Conservation (phyloP, 768 basidiomycete genomes). For the Mrakia blollopis region DNA sequence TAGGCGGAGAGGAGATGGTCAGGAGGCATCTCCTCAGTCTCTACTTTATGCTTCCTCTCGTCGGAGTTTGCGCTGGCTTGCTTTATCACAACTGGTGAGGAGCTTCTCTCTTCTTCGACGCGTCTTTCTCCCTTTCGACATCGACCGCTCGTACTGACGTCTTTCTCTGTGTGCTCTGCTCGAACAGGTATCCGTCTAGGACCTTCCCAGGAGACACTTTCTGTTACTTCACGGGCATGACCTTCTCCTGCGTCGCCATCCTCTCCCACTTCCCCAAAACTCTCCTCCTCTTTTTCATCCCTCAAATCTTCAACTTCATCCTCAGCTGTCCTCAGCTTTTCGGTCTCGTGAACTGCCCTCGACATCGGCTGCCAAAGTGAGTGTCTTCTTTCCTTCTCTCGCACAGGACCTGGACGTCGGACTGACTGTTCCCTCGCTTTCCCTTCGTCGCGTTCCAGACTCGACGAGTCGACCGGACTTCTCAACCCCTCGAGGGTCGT, state of each 20-base stretch:
- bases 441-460: slow-evolving; percentile 49
- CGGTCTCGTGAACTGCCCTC: slow-evolving; percentile 84
- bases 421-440: background rate
- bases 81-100: slow-evolving; percentile 92
- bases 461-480: slow-evolving; percentile 67
- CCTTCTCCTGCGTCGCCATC: slow-evolving; percentile 94
- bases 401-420: background rate
- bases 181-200: slow-evolving; percentile 82
- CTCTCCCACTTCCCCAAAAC: slow-evolving; percentile 98
- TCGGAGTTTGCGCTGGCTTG: slow-evolving; percentile 83
- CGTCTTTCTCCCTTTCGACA: background rate
- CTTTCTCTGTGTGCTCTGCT: background rate
- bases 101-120: slow-evolving; percentile 39
- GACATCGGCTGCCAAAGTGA: slow-evolving; percentile 87
- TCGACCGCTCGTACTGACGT: slow-evolving; percentile 28
- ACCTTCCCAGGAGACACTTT: slow-evolving; percentile 95
- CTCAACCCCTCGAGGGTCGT: slow-evolving; percentile 59
- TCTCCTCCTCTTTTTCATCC: slow-evolving; percentile 89
- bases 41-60: slow-evolving; percentile 93
- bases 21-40: slow-evolving; percentile 91
- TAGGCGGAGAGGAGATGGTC: slow-evolving; percentile 68
- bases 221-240: slow-evolving; percentile 97
- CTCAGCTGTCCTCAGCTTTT: slow-evolving; percentile 92
- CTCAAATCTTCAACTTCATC: slow-evolving; percentile 96
- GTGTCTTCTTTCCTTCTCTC: slow-evolving; percentile 34